Evolutionary conservation across 495 filamentous ascomycete genomes (phyloP).

Genomic region (Hypoxylon trugodes): DNA sequence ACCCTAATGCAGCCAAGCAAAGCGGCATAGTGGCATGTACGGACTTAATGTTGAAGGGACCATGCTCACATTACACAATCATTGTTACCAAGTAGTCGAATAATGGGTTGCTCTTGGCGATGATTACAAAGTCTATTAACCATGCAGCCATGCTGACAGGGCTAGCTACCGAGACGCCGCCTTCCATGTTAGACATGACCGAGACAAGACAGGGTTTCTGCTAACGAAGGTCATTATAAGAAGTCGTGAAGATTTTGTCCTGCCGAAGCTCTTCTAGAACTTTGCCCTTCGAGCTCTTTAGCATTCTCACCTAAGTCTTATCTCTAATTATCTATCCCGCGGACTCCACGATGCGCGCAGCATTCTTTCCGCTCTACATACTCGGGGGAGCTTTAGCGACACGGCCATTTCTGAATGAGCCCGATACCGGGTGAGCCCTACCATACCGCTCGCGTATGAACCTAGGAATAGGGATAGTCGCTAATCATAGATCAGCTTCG

Average conservation of each 20-base stretch:
- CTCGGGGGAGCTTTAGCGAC: conserved; percentile 34
- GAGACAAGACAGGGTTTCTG: neutral
- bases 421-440: conserved; percentile 39
- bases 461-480: neutral
- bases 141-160: neutral
- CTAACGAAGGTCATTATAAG: neutral
- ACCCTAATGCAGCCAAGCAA: conserved; percentile 13
- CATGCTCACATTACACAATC: neutral
- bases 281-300: neutral
- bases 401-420: conserved; percentile 42
- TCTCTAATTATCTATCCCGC: neutral
- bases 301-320: neutral
- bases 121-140: conserved; percentile 13
- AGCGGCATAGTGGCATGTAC: conserved; percentile 1
- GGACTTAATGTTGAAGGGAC: conserved; percentile 11
- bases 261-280: neutral
- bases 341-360: conserved; percentile 17
- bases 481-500: conserved; percentile 33
- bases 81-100: conserved; percentile 6
- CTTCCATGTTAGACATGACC: conserved; percentile 12
- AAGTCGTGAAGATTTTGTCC: conserved; percentile 13
- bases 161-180: conserved; percentile 20
- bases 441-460: no score
- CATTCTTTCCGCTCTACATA: conserved; percentile 15
- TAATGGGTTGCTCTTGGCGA: conserved; percentile 18